Conservation (phyloP, 129 eudicot species). For the Lonicera japonica region DNA sequence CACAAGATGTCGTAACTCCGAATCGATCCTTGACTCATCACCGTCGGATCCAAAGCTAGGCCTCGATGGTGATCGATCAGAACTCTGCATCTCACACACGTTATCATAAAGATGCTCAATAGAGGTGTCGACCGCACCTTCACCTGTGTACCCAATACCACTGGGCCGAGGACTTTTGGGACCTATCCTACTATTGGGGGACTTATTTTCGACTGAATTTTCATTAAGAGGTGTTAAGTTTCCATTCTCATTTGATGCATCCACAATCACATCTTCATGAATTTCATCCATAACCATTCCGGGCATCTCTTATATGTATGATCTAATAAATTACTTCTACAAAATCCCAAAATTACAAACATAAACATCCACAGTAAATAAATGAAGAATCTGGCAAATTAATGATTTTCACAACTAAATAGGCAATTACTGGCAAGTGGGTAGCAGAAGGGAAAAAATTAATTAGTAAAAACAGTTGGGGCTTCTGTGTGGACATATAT, state of each 20-base stretch:
- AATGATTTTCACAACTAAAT: not conserved
- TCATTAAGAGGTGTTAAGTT: conserved; percentile 29
- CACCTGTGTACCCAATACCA: conserved; percentile 26
- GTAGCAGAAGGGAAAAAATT: not conserved
- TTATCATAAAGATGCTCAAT: conserved; percentile 88
- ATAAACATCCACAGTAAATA: conserved; percentile 12
- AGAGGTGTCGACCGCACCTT: conserved; percentile 58
- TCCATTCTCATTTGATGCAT: conserved; percentile 26
- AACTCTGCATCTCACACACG: conserved; percentile 97
- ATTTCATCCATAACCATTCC: conserved; percentile 64
- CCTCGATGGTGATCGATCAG: conserved; percentile 88
- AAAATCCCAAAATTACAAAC: conserved; percentile 21
- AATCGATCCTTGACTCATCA: conserved; percentile 86
- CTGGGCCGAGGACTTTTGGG: conserved; percentile 32
- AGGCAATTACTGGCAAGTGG: not conserved
- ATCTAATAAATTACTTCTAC: conserved; percentile 21
- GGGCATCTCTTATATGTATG: conserved; percentile 43
- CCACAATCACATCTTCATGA: conserved; percentile 38
- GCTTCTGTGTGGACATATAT: no score
- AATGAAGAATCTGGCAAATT: no score
- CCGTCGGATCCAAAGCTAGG: conserved; percentile 84
- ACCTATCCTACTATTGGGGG: conserved; percentile 22
- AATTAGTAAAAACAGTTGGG: no score
- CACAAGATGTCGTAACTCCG: conserved; percentile 77
- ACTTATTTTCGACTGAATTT: conserved; percentile 30